Evolutionary conservation across 1,139 yeast species (phyloP).

Genomic region (Protomyces macrosporus): DNA sequence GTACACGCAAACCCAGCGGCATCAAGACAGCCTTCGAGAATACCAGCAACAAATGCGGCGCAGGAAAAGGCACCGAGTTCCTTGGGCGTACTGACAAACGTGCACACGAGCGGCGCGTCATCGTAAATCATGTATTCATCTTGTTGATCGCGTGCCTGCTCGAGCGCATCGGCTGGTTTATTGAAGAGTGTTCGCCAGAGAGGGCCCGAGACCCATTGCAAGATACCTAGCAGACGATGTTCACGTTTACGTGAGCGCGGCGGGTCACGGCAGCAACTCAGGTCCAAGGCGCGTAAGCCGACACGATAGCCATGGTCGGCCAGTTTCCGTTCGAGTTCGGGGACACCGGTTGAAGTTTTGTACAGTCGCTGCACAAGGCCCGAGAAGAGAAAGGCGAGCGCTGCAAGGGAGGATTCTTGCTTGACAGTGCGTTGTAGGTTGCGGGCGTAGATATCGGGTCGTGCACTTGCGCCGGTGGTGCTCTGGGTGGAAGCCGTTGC

Average conservation of each 20-base stretch:
- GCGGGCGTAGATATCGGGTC: constrained; percentile 55
- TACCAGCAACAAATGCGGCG: constrained; percentile 84
- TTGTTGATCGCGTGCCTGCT: constrained; percentile 72
- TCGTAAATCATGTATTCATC: constrained; percentile 82
- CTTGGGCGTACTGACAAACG: constrained; percentile 71
- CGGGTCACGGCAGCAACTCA: constrained; percentile 59
- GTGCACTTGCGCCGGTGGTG: neutral
- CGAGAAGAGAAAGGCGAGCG: constrained; percentile 65
- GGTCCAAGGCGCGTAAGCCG: constrained; percentile 57
- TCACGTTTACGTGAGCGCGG: constrained; percentile 62
- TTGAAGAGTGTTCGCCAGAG: constrained; percentile 84
- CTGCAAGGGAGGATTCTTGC: constrained; percentile 60
- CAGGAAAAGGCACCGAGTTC: constrained; percentile 76
- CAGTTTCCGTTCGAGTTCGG: constrained; percentile 64
- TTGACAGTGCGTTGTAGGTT: constrained; percentile 55
- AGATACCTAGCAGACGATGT: constrained; percentile 62
- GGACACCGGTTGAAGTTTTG: constrained; percentile 60
- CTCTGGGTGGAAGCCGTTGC: neutral
- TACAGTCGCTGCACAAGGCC: constrained; percentile 68
- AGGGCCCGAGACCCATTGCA: constrained; percentile 76
- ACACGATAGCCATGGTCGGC: constrained; percentile 71
- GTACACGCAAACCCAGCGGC: constrained; percentile 71
- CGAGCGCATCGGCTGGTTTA: constrained; percentile 76
- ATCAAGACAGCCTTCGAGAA: constrained; percentile 83
- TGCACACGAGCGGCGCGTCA: constrained; percentile 68